Conservation (phyloP, 106 monocot species). For the Dactylorhiza incarnata region DNA sequence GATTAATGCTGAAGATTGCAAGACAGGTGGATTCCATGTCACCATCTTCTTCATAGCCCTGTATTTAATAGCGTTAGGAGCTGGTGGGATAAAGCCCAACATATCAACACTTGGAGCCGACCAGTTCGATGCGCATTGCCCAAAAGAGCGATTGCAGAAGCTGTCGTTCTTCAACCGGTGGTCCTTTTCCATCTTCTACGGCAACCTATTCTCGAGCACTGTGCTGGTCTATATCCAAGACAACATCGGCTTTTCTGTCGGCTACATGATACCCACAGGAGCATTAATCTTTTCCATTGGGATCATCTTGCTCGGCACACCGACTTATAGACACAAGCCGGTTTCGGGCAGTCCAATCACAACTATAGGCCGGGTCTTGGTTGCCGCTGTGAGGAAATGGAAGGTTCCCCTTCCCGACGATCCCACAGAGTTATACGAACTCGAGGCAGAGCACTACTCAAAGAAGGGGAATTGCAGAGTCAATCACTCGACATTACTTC, state of each 20-base stretch:
- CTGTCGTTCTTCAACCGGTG: slow-evolving; percentile 10
- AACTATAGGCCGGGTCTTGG: neutral
- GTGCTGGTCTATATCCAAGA: slow-evolving; percentile 3
- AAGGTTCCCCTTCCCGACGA: neutral
- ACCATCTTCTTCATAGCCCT: slow-evolving; percentile 35
- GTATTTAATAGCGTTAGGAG: slow-evolving; percentile 34
- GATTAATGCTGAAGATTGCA: slow-evolving; percentile 4
- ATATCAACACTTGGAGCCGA: slow-evolving; percentile 44
- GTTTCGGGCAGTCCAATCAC: neutral
- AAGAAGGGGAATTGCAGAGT: neutral
- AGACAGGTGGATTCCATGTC: slow-evolving; percentile 11
- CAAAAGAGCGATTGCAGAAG: neutral
- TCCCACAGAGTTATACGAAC: neutral
- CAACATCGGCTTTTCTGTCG: neutral
- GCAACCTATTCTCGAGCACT: slow-evolving; percentile 4
- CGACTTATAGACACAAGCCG: neutral
- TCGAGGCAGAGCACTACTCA: neutral
- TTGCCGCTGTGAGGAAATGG: neutral
- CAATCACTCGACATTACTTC: neutral
- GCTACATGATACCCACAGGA: neutral
- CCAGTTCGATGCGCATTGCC: neutral
- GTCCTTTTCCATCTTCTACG: slow-evolving; percentile 3
- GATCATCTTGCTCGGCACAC: neutral
- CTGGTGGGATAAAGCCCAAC: slow-evolving; percentile 44
- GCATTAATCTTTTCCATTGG: neutral